A percentile compares a stretch with the other conserved stretches of the same genome.
These are phyloP conservation scores for Hemisphaericaspora xylanilytica DNA, from an alignment of 1,139 yeast genomes.

Conservation along the genomic window DNA sequence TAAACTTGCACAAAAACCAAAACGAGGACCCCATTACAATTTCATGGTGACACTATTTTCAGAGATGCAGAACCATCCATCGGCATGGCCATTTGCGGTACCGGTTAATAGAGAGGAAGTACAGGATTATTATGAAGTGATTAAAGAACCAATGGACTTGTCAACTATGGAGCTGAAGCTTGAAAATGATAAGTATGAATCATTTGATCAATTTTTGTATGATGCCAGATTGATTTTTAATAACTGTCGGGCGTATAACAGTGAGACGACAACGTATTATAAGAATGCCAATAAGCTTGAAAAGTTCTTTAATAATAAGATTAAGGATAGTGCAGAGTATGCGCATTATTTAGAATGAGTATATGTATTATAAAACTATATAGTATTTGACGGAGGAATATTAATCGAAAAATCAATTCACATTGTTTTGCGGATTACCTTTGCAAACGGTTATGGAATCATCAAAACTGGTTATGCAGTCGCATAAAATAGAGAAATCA, in stretches of 20 bases:
- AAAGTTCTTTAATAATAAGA: conserved; percentile 75
- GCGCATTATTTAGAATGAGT: conserved; percentile 37
- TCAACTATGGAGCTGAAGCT: conserved; percentile 93
- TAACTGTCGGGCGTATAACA: conserved; percentile 86
- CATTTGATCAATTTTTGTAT: conserved; percentile 87
- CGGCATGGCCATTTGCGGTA: conserved; percentile 97
- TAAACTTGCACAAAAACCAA: conserved; percentile 90
- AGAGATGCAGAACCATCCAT: conserved; percentile 90
- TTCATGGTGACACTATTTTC: conserved; percentile 85
- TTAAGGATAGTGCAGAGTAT: conserved; percentile 81
- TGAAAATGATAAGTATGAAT: conserved; percentile 87
- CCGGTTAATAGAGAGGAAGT: conserved; percentile 95
- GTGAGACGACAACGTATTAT: conserved; percentile 85
- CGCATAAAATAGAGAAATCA: no score
- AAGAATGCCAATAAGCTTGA: conserved; percentile 90
- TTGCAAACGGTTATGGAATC: no score
- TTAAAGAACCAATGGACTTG: conserved; percentile 98
- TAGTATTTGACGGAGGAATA: neutral
- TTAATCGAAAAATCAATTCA: no score
- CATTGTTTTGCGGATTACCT: no score
- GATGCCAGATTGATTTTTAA: conserved; percentile 85
- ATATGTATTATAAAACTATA: neutral
- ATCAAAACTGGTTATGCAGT: no score
- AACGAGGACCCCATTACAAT: conserved; percentile 91
- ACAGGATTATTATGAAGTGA: conserved; percentile 92